These are phyloP conservation scores for Polychaeton citri DNA, from an alignment of 2,329 filamentous ascomycete species.

Conservation along the genomic window DNA sequence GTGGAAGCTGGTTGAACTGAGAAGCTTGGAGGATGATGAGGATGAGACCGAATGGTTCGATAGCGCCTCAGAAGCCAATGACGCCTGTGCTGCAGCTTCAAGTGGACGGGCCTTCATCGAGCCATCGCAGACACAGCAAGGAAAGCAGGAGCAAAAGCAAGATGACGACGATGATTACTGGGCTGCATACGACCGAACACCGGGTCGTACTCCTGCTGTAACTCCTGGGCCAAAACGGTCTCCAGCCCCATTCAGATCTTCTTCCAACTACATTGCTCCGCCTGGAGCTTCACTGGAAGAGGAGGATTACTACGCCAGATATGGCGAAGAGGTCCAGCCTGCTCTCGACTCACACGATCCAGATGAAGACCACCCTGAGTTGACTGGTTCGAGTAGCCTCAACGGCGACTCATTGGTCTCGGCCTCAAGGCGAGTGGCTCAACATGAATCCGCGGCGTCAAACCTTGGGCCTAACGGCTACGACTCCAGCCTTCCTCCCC, in stretches of 20 bases:
- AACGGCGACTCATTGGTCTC: conserved; percentile 37
- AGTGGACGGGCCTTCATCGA: conserved; percentile 3
- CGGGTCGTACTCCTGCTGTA: conserved; percentile 46
- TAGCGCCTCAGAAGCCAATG: conserved; percentile 48
- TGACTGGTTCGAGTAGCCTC: conserved; percentile 37
- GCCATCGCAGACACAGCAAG: conserved; percentile 8
- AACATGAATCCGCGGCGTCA: conserved; percentile 2
- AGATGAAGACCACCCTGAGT: conserved; percentile 47
- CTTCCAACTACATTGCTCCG: conserved; percentile 3
- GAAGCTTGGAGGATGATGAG: conserved; percentile 37
- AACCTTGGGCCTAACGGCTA: conserved; percentile 1
- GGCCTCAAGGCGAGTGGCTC: conserved; percentile 2
- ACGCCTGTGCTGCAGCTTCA: conserved; percentile 18
- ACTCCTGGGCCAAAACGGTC: conserved; percentile 38
- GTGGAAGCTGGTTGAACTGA: conserved; percentile 62
- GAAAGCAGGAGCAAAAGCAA: conserved; percentile 6
- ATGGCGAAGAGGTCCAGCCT: conserved; percentile 61
- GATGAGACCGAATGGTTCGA: conserved; percentile 46
- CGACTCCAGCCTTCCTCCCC: conserved; percentile 7
- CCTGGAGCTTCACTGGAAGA: conserved; percentile 32
- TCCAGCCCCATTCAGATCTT: conserved; percentile 39
- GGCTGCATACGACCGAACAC: conserved; percentile 63
- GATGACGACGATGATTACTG: conserved; percentile 51
- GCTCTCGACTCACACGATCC: conserved; percentile 71
- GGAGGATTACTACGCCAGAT: conserved; percentile 62